Evolutionary conservation across 1,284 basidiomycete species (phyloP).

Genomic region (Fomitopsis palustris): DNA sequence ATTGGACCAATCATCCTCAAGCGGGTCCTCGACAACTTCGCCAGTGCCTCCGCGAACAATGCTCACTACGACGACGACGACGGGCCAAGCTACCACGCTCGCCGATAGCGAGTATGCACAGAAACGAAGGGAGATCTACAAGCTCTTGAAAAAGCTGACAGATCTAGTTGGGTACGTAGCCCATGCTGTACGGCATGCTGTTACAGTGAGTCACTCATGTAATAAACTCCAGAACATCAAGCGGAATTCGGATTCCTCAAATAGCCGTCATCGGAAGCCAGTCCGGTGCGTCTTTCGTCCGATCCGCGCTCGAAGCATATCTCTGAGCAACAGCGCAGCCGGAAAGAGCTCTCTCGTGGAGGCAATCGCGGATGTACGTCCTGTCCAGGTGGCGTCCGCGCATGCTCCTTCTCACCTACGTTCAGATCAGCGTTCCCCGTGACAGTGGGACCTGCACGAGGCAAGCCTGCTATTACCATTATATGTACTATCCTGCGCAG

Average conservation of each 20-base stretch:
- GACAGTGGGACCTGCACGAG: conserved; percentile 59
- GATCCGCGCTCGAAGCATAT: too few species aligned
- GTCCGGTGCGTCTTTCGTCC: conserved; percentile 27
- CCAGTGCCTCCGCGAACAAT: too few species aligned
- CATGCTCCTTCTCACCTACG: background rate
- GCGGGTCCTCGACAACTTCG: too few species aligned
- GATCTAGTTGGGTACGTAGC: conserved; percentile 37
- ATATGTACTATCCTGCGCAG: background rate
- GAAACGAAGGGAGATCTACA: conserved; percentile 42
- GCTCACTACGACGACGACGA: background rate
- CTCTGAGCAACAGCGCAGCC: conserved; percentile 26
- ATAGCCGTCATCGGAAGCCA: conserved; percentile 25
- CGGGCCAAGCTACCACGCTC: background rate
- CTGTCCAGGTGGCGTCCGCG: background rate
- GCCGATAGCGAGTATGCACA: conserved; percentile 38
- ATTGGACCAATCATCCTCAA: too few species aligned
- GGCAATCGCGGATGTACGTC: conserved; percentile 50
- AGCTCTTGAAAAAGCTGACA: conserved; percentile 39
- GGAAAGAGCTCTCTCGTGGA: conserved; percentile 44
- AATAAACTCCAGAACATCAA: conserved; percentile 10
- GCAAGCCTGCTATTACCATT: conserved; percentile 24
- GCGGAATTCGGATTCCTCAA: conserved; percentile 16
- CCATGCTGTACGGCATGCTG: background rate
- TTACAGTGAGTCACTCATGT: background rate
- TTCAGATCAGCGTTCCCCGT: conserved; percentile 53